Base-by-base conservation (phyloP, 2,329 filamentous ascomycete genomes). In the Teratosphaeria viscida region DNA sequence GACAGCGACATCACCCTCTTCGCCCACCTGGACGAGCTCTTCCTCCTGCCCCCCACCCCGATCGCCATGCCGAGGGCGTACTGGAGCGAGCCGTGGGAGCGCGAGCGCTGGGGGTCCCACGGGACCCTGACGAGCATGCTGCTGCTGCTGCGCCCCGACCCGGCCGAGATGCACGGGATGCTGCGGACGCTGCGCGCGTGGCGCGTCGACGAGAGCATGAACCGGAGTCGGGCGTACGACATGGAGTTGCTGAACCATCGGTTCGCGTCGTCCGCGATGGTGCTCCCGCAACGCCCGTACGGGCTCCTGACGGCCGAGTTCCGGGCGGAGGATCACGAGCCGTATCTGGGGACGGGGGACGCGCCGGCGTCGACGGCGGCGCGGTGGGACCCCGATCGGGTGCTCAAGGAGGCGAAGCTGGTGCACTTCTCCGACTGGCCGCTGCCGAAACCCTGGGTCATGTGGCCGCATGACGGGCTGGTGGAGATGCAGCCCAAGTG, bases 371-470 rank as follows among this genome's bases (percentile, higher is more conserved):
- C 55, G 3, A 8, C 56, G 23, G 66, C 73, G 16, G 72, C 75
- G 0, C 82, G 82, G 62, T 89, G 85, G 84, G 81, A 88, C 66
- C 78, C 85, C 0, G 74, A 84, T 27, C 72, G 70, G 49, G 77
- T 78, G 1, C 75, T 82, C 57, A 77, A 78, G 14, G 83, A 87
- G 65, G 82, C 84, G 6, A 88, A 87, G 63, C 77, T 86, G 5
- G 75, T 89, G 2, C 86, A 89, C 70, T 89, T 89, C 69, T 86
- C 82, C 12, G 87, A 90, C 67, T 87, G 83, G 83, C 87, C 86
- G 0, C 65, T 88, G 5, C 85, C 85, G 0, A 89, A 89, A 64
- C 83, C 83, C 2, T 85, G 82, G 82, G 71, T 82, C 56, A 63
- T 78, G 73, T 77, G 73, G 74, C 72, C 75, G n/a, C 55, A 66